These are phyloP conservation scores for Saccharum spontaneum DNA, from an alignment of 176 grass and related monocot genomes.

Conservation along the genomic window DNA sequence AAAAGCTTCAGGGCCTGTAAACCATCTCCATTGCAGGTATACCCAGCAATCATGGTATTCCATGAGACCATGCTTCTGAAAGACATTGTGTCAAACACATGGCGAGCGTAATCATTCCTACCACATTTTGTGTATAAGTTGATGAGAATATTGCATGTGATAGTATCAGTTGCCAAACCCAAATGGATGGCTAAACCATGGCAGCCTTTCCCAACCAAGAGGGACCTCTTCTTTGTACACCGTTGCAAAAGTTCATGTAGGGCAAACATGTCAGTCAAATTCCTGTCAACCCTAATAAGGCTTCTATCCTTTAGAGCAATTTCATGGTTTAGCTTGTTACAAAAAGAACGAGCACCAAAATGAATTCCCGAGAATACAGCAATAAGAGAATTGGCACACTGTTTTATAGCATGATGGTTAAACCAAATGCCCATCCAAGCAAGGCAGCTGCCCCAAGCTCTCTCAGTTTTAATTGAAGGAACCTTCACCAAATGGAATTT, in stretches of 20 bases:
- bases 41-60: constrained; percentile 77
- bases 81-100: constrained; percentile 58
- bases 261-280: constrained; percentile 18
- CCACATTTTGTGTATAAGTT: constrained; percentile 66
- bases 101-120: constrained; percentile 39
- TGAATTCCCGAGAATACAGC: constrained; percentile 19
- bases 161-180: constrained; percentile 51
- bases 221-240: constrained; percentile 43
- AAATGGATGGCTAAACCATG: constrained; percentile 56
- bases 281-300: constrained; percentile 24
- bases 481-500: constrained; percentile 1
- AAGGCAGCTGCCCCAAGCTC: constrained; percentile 5
- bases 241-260: constrained; percentile 45
- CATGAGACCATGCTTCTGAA: constrained; percentile 57
- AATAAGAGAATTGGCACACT: constrained; percentile 6
- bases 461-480: constrained; percentile 20
- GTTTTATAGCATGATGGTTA: constrained; percentile 3
- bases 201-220: constrained; percentile 48
- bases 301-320: constrained; percentile 25
- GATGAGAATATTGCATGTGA: constrained; percentile 68
- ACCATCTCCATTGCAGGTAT: constrained; percentile 45
- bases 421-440: constrained; percentile 39
- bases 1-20: constrained; percentile 56
- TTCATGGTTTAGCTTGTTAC: constrained; percentile 23
- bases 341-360: constrained; percentile 31